Evolutionary conservation across 768 basidiomycete genomes (phyloP).

Genomic region (Suillus brevipes): DNA sequence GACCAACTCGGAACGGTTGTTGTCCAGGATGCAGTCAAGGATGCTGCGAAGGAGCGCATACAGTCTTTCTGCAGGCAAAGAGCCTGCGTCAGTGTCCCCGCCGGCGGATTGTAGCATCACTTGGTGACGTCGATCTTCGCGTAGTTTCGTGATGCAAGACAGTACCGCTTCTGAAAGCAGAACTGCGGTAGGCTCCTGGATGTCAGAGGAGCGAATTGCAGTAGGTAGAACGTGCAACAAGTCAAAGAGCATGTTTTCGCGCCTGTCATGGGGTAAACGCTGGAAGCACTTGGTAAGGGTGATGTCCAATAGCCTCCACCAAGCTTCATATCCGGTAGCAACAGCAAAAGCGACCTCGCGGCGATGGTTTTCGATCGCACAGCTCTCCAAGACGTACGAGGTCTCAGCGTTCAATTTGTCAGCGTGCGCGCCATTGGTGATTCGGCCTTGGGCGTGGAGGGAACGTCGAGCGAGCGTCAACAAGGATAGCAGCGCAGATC

Average conservation of each 20-base stretch:
- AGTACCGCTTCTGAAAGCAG: constrained; percentile 81
- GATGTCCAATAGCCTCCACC: constrained; percentile 84
- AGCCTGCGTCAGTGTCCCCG: constrained; percentile 61
- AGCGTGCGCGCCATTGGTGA: constrained; percentile 60
- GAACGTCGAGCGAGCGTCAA: constrained; percentile 58
- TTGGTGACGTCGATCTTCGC: constrained; percentile 78
- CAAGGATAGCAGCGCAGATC: constrained; percentile 67
- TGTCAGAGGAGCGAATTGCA: constrained; percentile 61
- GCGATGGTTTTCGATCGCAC: constrained; percentile 85
- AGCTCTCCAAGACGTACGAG: constrained; percentile 76
- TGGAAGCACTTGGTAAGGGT: constrained; percentile 85
- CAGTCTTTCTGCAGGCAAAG: constrained; percentile 81
- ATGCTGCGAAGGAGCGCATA: constrained; percentile 71
- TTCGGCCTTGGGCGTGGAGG: constrained; percentile 65
- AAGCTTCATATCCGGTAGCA: constrained; percentile 72
- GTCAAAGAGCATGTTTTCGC: constrained; percentile 90
- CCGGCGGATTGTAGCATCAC: constrained; percentile 63
- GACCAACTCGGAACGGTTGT: constrained; percentile 78
- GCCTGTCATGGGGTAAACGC: constrained; percentile 74
- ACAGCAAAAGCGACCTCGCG: constrained; percentile 76
- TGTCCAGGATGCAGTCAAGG: constrained; percentile 73
- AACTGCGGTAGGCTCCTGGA: constrained; percentile 74
- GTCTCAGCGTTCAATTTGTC: constrained; percentile 72
- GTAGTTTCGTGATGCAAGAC: constrained; percentile 83
- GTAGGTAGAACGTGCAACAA: constrained; percentile 79